phyloP scores from a whole-genome alignment of 2,329 filamentous ascomycete genomes.

The Macrophomina tecta region DNA sequence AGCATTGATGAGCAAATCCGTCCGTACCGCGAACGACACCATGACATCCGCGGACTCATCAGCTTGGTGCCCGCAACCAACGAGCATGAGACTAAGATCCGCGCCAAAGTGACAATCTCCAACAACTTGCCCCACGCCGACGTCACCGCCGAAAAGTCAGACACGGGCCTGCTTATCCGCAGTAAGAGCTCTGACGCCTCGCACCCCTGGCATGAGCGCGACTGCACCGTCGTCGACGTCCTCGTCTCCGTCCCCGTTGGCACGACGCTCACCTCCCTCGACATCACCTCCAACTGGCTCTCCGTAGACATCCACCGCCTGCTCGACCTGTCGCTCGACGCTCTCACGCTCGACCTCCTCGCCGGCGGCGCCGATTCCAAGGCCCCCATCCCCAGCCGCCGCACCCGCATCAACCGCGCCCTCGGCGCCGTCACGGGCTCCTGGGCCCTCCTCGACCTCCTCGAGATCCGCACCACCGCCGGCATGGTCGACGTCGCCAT shows the following conservation, averaged over 20 bases:
- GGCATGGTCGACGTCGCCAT: background rate
- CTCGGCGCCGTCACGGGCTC: constrained; percentile 2
- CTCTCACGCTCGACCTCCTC: background rate
- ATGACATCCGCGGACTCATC: constrained; percentile 13
- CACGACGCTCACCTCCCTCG: background rate
- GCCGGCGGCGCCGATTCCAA: background rate
- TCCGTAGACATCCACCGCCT: constrained; percentile 4
- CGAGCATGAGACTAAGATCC: background rate
- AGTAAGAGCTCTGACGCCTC: background rate
- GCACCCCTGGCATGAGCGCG: background rate
- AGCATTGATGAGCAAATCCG: constrained; percentile 2
- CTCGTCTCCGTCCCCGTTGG: background rate
- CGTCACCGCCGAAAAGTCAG: background rate
- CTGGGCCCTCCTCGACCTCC: constrained; percentile 18
- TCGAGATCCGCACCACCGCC: background rate
- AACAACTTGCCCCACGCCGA: constrained; percentile 11
- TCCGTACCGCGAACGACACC: background rate
- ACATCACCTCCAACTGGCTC: constrained; percentile 8
- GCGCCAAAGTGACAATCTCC: constrained; percentile 10
- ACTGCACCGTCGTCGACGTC: constrained; percentile 19
- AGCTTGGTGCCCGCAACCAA: background rate
- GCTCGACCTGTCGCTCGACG: background rate
- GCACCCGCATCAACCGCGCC: constrained; percentile 2
- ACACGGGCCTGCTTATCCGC: background rate
- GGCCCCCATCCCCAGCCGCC: background rate